Percentiles rank a stretch among this genome's conserved stretches.
Conservation (phyloP, 805 yeast species). For the Candida gorgasii region DNA sequence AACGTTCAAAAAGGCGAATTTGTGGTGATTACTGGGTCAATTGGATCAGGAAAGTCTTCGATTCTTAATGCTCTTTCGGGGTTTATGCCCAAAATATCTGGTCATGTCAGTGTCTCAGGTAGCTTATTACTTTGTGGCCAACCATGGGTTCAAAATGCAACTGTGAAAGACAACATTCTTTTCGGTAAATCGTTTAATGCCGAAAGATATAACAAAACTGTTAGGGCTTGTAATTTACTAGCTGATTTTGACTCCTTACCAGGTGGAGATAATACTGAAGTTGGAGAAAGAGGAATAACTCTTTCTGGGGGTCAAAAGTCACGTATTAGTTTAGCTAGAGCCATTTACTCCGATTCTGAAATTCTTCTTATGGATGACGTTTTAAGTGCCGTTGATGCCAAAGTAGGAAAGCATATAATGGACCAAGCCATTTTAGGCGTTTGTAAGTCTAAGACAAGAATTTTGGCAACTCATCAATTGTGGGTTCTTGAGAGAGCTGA, state of each 20-base stretch:
- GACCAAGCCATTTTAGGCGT: constrained; percentile 27
- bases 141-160: constrained; percentile 39
- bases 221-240: constrained; percentile 29
- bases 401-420: constrained; percentile 39
- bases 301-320: constrained; percentile 43
- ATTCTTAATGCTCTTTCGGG: constrained; percentile 39
- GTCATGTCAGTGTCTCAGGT: constrained; percentile 30
- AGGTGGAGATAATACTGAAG: constrained; percentile 36
- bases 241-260: constrained; percentile 30
- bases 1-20: constrained; percentile 31
- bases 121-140: constrained; percentile 28
- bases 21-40: constrained; percentile 35
- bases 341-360: constrained; percentile 32
- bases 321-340: constrained; percentile 34
- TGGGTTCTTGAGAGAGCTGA: constrained; percentile 32
- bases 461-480: constrained; percentile 38
- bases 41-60: constrained; percentile 40
- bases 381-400: constrained; percentile 38
- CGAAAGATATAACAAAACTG: constrained; percentile 22
- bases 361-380: constrained; percentile 36
- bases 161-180: constrained; percentile 31
- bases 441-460: constrained; percentile 28
- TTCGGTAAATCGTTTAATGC: constrained; percentile 28
- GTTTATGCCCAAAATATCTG: constrained; percentile 33
- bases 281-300: constrained; percentile 39